A percentile compares a stretch with the other conserved stretches of the same genome.
Evolutionary conservation across 768 basidiomycete genomes (phyloP).

Genomic region (Ramaria rubella): DNA sequence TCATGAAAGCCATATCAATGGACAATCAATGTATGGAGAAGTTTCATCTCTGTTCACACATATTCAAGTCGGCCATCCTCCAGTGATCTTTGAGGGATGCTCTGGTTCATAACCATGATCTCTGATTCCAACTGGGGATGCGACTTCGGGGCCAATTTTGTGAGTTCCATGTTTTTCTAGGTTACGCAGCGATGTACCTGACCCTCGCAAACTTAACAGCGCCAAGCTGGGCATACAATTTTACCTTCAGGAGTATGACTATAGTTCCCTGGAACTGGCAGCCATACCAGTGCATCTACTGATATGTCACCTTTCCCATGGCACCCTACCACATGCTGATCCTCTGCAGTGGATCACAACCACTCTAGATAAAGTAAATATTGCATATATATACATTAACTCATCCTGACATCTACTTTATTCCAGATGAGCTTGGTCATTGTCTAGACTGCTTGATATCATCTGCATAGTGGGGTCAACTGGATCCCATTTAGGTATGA

Average conservation of each 20-base stretch:
- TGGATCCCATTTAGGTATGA: too few species aligned
- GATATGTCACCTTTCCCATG: not conserved
- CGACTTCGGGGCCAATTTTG: slow-evolving; percentile 15
- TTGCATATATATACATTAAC: too few species aligned
- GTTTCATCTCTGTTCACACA: slow-evolving; percentile 14
- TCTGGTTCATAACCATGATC: slow-evolving; percentile 5
- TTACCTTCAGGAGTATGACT: not conserved
- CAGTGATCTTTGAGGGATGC: not conserved
- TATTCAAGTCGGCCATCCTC: slow-evolving; percentile 10
- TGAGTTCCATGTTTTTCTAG: slow-evolving; percentile 3
- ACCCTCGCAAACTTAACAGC: slow-evolving; percentile 10
- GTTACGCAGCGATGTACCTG: not conserved
- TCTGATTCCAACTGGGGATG: not conserved
- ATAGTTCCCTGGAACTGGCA: not conserved
- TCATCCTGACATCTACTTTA: too few species aligned
- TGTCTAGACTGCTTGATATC: too few species aligned
- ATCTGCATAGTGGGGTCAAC: too few species aligned
- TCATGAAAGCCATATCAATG: not conserved
- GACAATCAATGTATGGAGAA: slow-evolving; percentile 12
- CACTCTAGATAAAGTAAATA: not conserved
- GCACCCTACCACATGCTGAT: not conserved
- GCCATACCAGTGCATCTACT: not conserved
- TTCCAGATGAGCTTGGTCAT: too few species aligned
- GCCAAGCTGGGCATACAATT: slow-evolving; percentile 19
- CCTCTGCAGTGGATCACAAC: not conserved